These are phyloP conservation scores for Solanum lignicaule DNA, from an alignment of 257 asterid species.

Conservation along the genomic window DNA sequence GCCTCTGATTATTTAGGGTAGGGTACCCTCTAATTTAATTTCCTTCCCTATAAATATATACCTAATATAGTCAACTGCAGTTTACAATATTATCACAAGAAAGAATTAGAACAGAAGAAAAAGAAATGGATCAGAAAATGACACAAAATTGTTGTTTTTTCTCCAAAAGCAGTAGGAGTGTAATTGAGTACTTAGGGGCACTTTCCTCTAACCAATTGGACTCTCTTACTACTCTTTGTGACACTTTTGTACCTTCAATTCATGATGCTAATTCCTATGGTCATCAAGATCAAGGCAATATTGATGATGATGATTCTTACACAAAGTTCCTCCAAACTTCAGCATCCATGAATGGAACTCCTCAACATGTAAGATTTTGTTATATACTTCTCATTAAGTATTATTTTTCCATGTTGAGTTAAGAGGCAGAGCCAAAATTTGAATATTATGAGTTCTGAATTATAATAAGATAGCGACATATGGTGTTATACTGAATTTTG, in stretches of 20 bases:
- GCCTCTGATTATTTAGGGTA: neutral
- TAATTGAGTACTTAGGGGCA: neutral
- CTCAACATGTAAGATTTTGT: neutral
- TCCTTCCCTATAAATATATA: neutral
- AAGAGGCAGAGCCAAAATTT: neutral
- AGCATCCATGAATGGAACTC: slow-evolving; percentile 1
- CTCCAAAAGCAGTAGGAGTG: neutral
- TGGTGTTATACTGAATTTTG: neutral
- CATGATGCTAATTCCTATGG: neutral
- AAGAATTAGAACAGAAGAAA: neutral
- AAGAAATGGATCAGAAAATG: neutral
- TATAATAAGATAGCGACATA: too few relatives aligned
- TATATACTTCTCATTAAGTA: neutral
- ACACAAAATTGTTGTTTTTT: neutral
- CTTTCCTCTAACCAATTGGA: neutral
- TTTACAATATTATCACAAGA: neutral
- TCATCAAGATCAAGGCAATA: neutral
- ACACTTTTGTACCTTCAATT: neutral
- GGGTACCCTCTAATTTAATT: neutral
- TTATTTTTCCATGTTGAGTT: neutral
- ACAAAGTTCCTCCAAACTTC: neutral
- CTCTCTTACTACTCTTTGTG: neutral
- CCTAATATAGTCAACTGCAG: neutral
- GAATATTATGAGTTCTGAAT: neutral
- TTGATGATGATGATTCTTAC: neutral